Evolutionary conservation across 2,329 filamentous ascomycete genomes (phyloP).

Genomic region (Lachnellula hyalina): DNA sequence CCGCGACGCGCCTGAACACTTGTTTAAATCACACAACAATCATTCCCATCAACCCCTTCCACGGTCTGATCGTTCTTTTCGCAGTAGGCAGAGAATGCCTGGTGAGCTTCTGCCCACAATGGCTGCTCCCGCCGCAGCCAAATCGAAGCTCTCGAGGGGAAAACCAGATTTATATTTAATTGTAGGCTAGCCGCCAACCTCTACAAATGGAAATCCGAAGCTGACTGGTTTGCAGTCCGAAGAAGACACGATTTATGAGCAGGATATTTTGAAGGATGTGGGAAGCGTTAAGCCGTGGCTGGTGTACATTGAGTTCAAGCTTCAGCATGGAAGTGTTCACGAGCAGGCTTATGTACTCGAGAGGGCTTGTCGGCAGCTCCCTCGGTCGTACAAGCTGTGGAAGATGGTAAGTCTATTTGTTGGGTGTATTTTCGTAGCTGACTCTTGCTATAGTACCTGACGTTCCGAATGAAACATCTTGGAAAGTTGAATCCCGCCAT

Average conservation of each 20-base stretch:
- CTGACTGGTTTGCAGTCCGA: constrained; percentile 53
- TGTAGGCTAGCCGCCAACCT: constrained; percentile 21
- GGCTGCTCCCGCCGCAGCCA: constrained; percentile 29
- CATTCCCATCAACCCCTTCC: constrained; percentile 12
- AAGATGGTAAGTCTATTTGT: constrained; percentile 61
- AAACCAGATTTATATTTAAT: constrained; percentile 34
- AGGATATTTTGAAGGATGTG: constrained; percentile 82
- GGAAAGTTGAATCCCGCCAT: constrained; percentile 76
- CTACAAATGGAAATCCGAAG: background rate
- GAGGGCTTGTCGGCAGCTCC: constrained; percentile 81
- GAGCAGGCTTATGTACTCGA: constrained; percentile 88
- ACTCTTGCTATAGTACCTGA: constrained; percentile 64
- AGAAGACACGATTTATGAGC: constrained; percentile 93
- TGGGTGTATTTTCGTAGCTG: constrained; percentile 8
- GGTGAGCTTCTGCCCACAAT: constrained; percentile 33
- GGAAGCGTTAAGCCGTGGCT: constrained; percentile 92
- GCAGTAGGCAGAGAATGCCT: constrained; percentile 30
- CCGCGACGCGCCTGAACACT: constrained; percentile 16
- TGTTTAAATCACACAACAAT: constrained; percentile 1
- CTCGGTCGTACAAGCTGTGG: constrained; percentile 97
- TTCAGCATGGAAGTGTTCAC: constrained; percentile 73
- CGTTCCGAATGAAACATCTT: constrained; percentile 76
- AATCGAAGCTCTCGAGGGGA: constrained; percentile 26
- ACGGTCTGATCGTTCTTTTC: constrained; percentile 21
- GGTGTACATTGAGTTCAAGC: constrained; percentile 86